Evolutionary conservation across 352 stramenopile genomes (phyloP).

Genomic region (Hyaloperonospora brassicae): DNA sequence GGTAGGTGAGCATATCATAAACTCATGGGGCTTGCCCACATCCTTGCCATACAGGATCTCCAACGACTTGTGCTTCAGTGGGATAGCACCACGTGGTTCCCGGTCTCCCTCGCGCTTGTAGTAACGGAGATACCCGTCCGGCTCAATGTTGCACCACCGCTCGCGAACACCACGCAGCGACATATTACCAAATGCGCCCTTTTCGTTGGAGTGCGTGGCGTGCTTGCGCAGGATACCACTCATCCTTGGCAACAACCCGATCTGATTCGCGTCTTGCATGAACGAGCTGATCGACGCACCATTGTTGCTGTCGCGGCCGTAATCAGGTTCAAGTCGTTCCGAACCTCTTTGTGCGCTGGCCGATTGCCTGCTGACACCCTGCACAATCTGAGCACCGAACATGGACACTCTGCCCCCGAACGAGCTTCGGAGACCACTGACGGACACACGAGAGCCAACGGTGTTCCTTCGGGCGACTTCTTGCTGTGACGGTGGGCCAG

Average conservation of each 20-base stretch:
- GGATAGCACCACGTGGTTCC: slow-evolving; percentile 57
- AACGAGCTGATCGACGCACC: slow-evolving; percentile 48
- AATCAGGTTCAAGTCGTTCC: slow-evolving; percentile 26
- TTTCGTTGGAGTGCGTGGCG: slow-evolving; percentile 72
- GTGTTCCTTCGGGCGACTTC: slow-evolving; percentile 20
- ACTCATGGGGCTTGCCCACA: slow-evolving; percentile 64
- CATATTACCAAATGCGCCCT: slow-evolving; percentile 71
- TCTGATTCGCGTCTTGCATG: slow-evolving; percentile 48
- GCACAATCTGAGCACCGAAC: slow-evolving; percentile 6
- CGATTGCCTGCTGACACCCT: slow-evolving; percentile 7
- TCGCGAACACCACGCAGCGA: slow-evolving; percentile 63
- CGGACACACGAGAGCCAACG: slow-evolving; percentile 28
- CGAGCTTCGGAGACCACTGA: slow-evolving; percentile 22
- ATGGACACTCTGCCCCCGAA: slow-evolving; percentile 20
- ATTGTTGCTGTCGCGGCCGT: slow-evolving; percentile 37
- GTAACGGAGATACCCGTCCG: slow-evolving; percentile 54
- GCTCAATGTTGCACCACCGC: slow-evolving; percentile 65
- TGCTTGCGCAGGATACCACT: slow-evolving; percentile 65
- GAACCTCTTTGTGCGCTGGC: slow-evolving; percentile 18
- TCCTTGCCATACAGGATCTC: slow-evolving; percentile 66
- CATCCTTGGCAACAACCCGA: slow-evolving; percentile 32
- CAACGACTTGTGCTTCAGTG: slow-evolving; percentile 51
- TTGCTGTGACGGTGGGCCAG: slow-evolving; percentile 16
- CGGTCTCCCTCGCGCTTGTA: slow-evolving; percentile 79
- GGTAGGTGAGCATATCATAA: slow-evolving; percentile 67